phyloP scores from a whole-genome alignment of 2,329 filamentous ascomycete species.

The Intubia oerlemansii region DNA sequence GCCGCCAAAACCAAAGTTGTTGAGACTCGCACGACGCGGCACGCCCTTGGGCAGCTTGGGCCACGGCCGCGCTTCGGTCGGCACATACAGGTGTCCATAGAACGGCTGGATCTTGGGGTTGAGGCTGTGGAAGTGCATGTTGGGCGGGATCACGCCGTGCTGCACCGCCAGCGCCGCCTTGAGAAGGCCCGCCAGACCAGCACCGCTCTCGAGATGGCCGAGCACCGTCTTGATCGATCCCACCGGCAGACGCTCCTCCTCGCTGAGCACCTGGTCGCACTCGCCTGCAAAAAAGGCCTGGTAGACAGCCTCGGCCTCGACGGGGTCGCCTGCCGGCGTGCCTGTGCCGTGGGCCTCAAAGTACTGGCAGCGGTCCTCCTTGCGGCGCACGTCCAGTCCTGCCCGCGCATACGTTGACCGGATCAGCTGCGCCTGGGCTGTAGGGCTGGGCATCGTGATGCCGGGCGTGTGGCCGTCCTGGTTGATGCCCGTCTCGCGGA shows the following conservation, averaged over 20 bases:
- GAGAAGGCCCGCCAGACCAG: constrained; percentile 25
- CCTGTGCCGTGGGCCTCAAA: constrained; percentile 24
- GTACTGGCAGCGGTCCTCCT: constrained; percentile 20
- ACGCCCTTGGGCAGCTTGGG: constrained; percentile 14
- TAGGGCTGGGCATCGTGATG: constrained; percentile 29
- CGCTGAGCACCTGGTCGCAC: background rate
- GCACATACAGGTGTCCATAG: constrained; percentile 14
- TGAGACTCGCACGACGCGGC: constrained; percentile 20
- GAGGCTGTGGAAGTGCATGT: constrained; percentile 19
- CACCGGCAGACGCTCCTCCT: constrained; percentile 12
- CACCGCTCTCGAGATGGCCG: constrained; percentile 27
- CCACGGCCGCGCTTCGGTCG: constrained; percentile 14
- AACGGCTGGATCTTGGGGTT: constrained; percentile 19
- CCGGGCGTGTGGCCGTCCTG: constrained; percentile 29
- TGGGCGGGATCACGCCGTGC: constrained; percentile 18
- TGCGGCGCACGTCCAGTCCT: constrained; percentile 16
- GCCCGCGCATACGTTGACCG: constrained; percentile 20
- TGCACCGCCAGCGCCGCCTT: constrained; percentile 21
- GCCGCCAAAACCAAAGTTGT: constrained; percentile 24
- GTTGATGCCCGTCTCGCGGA: constrained; percentile 25
- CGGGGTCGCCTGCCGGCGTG: constrained; percentile 12
- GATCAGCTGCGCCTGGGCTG: constrained; percentile 23
- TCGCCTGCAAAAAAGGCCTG: constrained; percentile 16
- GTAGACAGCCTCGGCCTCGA: constrained; percentile 21
- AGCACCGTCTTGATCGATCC: constrained; percentile 23